Evolutionary conservation across 495 filamentous ascomycete genomes (phyloP), one percentile per base, ranked within the genome.

Genomic region (Penicillium ochrochloron): DNA sequence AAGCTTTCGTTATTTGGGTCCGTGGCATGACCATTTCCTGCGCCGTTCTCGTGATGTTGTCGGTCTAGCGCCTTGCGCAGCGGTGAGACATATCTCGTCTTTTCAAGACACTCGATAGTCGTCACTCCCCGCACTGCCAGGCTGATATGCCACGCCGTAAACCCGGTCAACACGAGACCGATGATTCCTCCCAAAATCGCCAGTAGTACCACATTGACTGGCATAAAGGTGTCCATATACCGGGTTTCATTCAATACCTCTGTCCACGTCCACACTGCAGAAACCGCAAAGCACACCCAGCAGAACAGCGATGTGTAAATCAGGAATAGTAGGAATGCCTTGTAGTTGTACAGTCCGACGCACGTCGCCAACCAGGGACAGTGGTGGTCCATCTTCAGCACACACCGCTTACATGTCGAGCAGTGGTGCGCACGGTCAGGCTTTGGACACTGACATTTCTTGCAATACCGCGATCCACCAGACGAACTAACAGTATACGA

Each of bases 301-400:
- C 92, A 93, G 80, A 96, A 97, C 15, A 97, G 55, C 17, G 87
- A 90, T 11, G 92, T 92, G 73, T 99, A 98, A 59, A 96, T 89
- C 29, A 99, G 84, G 76, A 99, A 99, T 10, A 98, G 84, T 39
- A 99, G 73, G 74, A 99, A 99, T 6, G 93, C 83, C 76, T 98
- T 98, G 82, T 97, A 96, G 77, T 98, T 99, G 69, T 87, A 84
- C 61, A 99, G 78, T 27, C 96, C 96, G 52, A 99, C 90, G 72
- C 95, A 99, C 3, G 92, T 97, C 21, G 96, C 95, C 53, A 98
- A 84, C 95, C 95, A 99, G 7, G 95, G 95, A 70, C 95, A 99
- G 79, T 99, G 95, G 75, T 99, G 95, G 75, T 99, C 95, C 95
- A 99, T 99, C 78, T 98, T 98, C 72, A 98, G 82, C 12, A 99